Conservation (phyloP, 768 basidiomycete genomes). For the Pisolithus marmoratus region DNA sequence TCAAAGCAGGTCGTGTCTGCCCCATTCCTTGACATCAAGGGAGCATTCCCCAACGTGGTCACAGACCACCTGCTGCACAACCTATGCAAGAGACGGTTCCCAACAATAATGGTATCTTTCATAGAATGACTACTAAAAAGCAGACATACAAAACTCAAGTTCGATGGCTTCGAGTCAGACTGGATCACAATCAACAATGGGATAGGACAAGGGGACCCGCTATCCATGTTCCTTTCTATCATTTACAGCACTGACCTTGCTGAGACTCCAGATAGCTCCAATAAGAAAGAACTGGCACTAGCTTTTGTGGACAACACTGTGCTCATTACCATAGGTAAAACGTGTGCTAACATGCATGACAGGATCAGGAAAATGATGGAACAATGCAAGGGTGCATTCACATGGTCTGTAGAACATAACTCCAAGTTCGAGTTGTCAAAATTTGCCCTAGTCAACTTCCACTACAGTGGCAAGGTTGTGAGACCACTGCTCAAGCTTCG, state of each 20-base stretch:
- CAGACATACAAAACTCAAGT: neutral
- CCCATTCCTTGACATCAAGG: conserved; percentile 39
- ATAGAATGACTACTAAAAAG: neutral
- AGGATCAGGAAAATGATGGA: neutral
- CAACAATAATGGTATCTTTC: neutral
- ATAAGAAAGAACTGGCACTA: neutral
- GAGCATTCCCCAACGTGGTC: conserved; percentile 37
- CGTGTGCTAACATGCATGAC: neutral
- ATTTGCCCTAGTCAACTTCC: neutral
- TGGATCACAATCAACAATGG: neutral
- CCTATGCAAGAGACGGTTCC: conserved; percentile 7
- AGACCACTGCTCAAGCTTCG: neutral
- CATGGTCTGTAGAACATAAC: neutral
- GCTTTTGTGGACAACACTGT: neutral
- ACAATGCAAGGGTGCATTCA: neutral
- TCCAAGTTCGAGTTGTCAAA: neutral
- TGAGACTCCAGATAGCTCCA: neutral
- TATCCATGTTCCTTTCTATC: neutral
- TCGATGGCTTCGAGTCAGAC: neutral
- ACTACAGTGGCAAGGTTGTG: neutral
- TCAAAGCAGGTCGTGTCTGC: conserved; percentile 28
- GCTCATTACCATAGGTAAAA: neutral
- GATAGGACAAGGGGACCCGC: neutral
- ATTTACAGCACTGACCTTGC: neutral
- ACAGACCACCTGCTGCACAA: conserved; percentile 27